Conservation (phyloP, 768 basidiomycete genomes). For the Pleurotus platypus region DNA sequence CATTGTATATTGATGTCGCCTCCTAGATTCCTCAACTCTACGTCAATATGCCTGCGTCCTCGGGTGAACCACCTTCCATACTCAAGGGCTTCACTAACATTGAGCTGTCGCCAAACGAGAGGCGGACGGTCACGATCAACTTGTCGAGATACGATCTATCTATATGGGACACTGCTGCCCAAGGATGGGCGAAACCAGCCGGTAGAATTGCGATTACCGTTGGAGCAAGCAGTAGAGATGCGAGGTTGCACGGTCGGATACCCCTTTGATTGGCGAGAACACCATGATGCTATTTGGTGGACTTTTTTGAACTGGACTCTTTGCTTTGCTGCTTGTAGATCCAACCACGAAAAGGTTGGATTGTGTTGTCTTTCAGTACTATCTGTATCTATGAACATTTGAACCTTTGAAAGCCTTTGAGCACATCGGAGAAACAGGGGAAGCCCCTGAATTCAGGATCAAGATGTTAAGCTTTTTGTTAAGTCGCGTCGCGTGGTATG, state of each 20-base stretch:
- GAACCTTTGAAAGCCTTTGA: not conserved
- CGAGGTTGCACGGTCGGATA: constrained; percentile 43
- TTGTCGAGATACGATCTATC: constrained; percentile 70
- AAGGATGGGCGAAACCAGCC: constrained; percentile 71
- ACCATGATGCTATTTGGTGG: not conserved
- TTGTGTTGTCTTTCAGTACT: too few species aligned
- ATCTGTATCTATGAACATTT: too few species aligned
- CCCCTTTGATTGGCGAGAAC: constrained; percentile 10
- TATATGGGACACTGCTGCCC: constrained; percentile 70
- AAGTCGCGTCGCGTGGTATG: not conserved
- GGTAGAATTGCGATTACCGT: constrained; percentile 62
- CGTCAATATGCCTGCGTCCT: constrained; percentile 57
- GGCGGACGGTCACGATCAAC: constrained; percentile 43
- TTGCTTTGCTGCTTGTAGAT: too few species aligned
- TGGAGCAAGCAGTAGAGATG: constrained; percentile 68
- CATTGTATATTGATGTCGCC: not conserved
- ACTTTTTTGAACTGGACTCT: not conserved
- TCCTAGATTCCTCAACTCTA: constrained; percentile 64
- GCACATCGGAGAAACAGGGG: not conserved
- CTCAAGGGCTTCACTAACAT: constrained; percentile 69
- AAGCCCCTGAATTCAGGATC: too few species aligned
- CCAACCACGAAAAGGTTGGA: too few species aligned
- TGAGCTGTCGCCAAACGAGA: constrained; percentile 44
- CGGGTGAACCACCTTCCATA: constrained; percentile 69
- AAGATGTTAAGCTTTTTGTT: too few species aligned